Base-by-base conservation (phyloP, 352 stramenopile species). In the Globisporangium orthogonon region DNA sequence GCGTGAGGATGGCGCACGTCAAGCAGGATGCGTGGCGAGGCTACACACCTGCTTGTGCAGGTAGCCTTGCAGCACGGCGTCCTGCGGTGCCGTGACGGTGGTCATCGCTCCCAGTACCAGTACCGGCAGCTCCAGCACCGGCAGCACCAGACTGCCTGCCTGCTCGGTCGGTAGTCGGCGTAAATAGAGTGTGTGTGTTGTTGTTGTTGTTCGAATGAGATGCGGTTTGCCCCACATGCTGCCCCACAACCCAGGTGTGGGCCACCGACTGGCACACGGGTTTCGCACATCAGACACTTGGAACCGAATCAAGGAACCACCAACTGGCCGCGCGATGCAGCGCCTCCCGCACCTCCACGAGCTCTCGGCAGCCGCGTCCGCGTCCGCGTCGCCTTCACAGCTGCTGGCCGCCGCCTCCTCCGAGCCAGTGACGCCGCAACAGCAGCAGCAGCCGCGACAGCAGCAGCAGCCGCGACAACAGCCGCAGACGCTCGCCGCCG, bases 41-140 rank as follows among this genome's bases (percentile, higher is more conserved):
- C 2, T 18, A 31, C 63, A 28, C 48, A 85, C 85, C 67, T 83
- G 77, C 37, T 94, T 94, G 70, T 94, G 85, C 30, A 94, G 76
- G 69, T 94, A 94, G 43, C 85, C 83, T 57, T 94, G 80, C 43
- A 90, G 65, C 29, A 91, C 55, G 18, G 78, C 62, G 50, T 85
- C 73, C 14, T 77, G 61, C 40, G 78, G 74, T 40, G 72, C 54
- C 49, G 57, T 62, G 47, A 79, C 62, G 52, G 23, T 23, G 23
- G 23, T 23, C 23, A 23, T 23, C 23, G 23, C 23, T 23, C 23
- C 23, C 23, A 23, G 23, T 23, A 23, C 23, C 23, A 23, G 23
- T 1, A 23, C 23, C 23, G 23, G 23, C 23, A 23, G 23, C 23
- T 23, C 23, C 23, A 23, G 23, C 23, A 23, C 23, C 23, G 23